A percentile compares a stretch with the other conserved stretches of the same genome.
These are phyloP conservation scores for Xylaria telfairii DNA, from an alignment of 495 filamentous ascomycete species.

Conservation along the genomic window DNA sequence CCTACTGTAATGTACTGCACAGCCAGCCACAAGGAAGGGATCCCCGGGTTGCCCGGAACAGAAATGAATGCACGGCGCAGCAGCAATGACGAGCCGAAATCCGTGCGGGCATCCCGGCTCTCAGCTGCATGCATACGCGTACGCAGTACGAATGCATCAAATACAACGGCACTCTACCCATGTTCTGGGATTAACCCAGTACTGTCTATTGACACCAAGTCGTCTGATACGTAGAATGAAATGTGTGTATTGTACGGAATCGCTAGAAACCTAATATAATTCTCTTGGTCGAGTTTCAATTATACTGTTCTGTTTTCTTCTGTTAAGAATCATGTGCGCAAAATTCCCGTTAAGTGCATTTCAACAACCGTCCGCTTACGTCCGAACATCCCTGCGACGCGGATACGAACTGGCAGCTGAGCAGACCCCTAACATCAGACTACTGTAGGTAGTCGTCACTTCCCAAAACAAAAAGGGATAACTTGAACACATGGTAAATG, in stretches of 20 bases:
- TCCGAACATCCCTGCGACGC: background rate
- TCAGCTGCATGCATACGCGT: slow-evolving; percentile 10
- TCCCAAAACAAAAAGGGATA: background rate
- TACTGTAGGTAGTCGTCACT: background rate
- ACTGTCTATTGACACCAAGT: background rate
- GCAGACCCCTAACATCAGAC: background rate
- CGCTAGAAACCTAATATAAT: background rate
- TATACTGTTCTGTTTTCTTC: background rate
- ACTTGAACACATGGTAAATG: too few relatives aligned
- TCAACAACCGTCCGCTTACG: background rate
- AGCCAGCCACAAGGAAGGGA: background rate
- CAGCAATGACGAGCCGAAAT: background rate
- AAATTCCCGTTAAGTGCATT: background rate
- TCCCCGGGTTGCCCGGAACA: background rate
- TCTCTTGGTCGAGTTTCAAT: background rate
- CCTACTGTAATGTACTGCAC: too few relatives aligned
- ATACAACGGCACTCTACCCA: background rate
- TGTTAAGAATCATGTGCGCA: background rate
- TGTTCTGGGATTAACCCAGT: background rate
- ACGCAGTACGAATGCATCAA: background rate
- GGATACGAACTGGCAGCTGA: background rate
- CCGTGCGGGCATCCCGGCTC: background rate
- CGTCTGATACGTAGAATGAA: background rate
- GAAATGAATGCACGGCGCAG: background rate
- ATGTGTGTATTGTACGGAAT: background rate